Conservation (phyloP, 768 basidiomycete species). For the Lanmaoa pseudosensibilis region DNA sequence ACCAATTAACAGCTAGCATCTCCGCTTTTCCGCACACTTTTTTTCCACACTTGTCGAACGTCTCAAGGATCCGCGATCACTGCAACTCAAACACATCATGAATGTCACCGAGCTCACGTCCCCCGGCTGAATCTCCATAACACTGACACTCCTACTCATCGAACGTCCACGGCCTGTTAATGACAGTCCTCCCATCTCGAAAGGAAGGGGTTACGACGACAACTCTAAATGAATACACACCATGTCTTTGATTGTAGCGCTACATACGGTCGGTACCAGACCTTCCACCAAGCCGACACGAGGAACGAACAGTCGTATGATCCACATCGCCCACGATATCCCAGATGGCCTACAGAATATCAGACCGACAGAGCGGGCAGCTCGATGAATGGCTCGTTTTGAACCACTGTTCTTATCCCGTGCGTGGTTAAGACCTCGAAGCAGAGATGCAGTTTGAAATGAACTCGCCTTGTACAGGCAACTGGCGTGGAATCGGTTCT, state of each 20-base stretch:
- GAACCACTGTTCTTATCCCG: slow-evolving; percentile 66
- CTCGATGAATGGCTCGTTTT: slow-evolving; percentile 85
- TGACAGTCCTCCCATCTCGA: neutral
- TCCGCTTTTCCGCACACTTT: neutral
- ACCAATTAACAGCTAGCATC: neutral
- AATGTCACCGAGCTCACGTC: neutral
- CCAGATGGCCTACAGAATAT: slow-evolving; percentile 53
- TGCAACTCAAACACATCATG: neutral
- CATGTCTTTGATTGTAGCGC: neutral
- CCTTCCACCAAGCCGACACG: neutral
- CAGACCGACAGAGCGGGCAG: slow-evolving; percentile 88
- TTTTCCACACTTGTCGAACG: neutral
- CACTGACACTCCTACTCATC: neutral
- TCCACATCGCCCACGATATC: neutral
- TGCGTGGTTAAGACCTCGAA: neutral
- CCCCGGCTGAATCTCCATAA: no score
- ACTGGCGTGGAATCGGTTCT: slow-evolving; percentile 88
- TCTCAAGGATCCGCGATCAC: neutral
- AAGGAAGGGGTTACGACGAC: neutral
- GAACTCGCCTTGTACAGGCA: slow-evolving; percentile 82
- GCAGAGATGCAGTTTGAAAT: neutral
- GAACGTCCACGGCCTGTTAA: neutral
- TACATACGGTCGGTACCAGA: neutral
- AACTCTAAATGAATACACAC: slow-evolving; percentile 3
- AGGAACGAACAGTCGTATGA: neutral